These are phyloP conservation scores for Tephrocybe rancida DNA, from an alignment of 768 basidiomycete genomes.

Conservation along the genomic window DNA sequence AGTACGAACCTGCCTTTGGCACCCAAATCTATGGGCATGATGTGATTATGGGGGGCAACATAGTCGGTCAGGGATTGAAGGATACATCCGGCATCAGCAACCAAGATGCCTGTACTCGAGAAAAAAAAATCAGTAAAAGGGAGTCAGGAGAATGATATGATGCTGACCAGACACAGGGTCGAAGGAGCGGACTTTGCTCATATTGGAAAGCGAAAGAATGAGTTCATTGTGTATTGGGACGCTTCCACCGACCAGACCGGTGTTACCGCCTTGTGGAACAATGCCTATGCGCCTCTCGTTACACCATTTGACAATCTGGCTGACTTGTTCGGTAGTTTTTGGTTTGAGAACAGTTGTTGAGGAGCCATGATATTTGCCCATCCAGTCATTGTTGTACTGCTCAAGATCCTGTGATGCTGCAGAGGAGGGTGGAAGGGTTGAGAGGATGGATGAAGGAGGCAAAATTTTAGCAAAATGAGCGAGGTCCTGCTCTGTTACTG, in stretches of 20 bases:
- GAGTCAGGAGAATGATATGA: conserved; percentile 15
- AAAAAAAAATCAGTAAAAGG: conserved; percentile 3
- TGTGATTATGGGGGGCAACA: conserved; percentile 85
- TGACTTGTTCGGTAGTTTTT: conserved; percentile 85
- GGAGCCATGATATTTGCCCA: conserved; percentile 90
- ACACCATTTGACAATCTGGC: conserved; percentile 87
- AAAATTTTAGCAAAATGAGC: conserved; percentile 70
- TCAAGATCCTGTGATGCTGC: conserved; percentile 65
- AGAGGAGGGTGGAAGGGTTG: conserved; percentile 58
- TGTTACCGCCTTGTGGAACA: conserved; percentile 98
- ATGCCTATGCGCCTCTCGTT: conserved; percentile 80
- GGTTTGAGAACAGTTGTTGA: conserved; percentile 89
- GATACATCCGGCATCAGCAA: conserved; percentile 94
- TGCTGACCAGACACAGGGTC: conserved; percentile 78
- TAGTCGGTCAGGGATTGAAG: conserved; percentile 87
- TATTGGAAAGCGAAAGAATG: conserved; percentile 79
- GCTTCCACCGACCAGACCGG: conserved; percentile 94
- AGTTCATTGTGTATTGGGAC: conserved; percentile 89
- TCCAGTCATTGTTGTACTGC: conserved; percentile 91
- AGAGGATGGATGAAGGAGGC: conserved; percentile 62
- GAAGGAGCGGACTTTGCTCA: conserved; percentile 82
- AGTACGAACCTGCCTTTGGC: conserved; percentile 86
- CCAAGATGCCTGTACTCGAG: conserved; percentile 69
- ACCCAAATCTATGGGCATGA: conserved; percentile 95
- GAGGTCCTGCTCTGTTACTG: conserved; percentile 61